phyloP scores from a whole-genome alignment of 345 rosid species.

The Eucalyptus regnans region DNA sequence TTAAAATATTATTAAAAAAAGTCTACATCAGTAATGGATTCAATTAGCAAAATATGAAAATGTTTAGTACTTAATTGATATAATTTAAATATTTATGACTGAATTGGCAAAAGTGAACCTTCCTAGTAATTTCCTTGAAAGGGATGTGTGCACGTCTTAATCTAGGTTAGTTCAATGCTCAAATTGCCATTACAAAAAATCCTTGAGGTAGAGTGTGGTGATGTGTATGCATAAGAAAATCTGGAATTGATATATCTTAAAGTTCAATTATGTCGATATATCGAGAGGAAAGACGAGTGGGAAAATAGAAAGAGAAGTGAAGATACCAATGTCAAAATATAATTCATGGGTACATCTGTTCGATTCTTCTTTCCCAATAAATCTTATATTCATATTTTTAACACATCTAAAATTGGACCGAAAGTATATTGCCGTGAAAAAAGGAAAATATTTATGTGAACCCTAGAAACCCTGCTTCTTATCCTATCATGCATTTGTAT shows the following conservation, averaged over 20 bases:
- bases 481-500: neutral
- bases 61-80: too few relatives aligned
- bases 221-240: neutral
- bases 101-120: neutral
- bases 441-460: neutral
- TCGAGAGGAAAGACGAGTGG: neutral
- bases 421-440: neutral
- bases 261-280: too few relatives aligned
- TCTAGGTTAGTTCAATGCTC: neutral
- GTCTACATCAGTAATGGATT: neutral
- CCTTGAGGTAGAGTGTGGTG: neutral
- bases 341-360: neutral
- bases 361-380: neutral
- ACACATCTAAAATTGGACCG: neutral
- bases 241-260: neutral
- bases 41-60: rapidly evolving
- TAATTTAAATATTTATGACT: too few relatives aligned
- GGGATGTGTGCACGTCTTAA: neutral
- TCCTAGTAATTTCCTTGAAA: neutral
- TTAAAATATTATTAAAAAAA: too few relatives aligned
- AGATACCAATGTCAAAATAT: neutral
- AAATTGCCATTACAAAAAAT: neutral
- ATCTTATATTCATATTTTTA: neutral
- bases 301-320: neutral
- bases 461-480: neutral